Conservation (phyloP, 345 rosid species). For the Tarenaya hassleriana region DNA sequence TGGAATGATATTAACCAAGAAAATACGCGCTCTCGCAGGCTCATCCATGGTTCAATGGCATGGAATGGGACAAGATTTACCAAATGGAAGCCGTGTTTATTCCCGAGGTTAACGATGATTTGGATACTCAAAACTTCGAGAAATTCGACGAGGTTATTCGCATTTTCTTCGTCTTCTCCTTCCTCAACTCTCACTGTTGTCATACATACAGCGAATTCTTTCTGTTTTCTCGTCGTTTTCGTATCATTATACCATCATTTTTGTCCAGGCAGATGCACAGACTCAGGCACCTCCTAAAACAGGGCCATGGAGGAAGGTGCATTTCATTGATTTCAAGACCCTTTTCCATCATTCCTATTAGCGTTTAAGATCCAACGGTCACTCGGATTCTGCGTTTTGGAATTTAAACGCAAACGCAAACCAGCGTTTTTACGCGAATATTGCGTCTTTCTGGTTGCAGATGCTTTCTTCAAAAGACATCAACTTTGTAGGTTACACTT, state of each 20-base stretch:
- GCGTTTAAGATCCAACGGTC: no score
- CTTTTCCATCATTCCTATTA: no score
- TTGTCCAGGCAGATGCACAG: slow-evolving; percentile 37
- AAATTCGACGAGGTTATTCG: slow-evolving; percentile 70
- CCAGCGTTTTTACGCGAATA: background rate
- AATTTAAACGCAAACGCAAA: background rate
- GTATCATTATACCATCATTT: no score
- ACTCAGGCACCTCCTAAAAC: slow-evolving; percentile 37
- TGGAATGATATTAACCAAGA: slow-evolving; percentile 18
- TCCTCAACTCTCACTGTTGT: no score
- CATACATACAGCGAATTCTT: no score
- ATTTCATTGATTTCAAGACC: background rate
- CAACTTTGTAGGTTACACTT: slow-evolving; percentile 75
- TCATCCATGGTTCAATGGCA: slow-evolving; percentile 75
- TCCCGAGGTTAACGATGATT: slow-evolving; percentile 84
- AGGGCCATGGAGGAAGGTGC: slow-evolving; percentile 89
- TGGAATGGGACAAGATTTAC: slow-evolving; percentile 74
- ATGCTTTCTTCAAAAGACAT: slow-evolving; percentile 81
- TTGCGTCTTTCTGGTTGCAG: slow-evolving; percentile 30
- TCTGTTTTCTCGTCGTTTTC: background rate
- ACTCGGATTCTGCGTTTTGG: no score
- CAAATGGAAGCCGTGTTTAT: slow-evolving; percentile 85
- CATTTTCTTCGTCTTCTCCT: background rate
- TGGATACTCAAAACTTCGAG: slow-evolving; percentile 95
- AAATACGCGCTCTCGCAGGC: slow-evolving; percentile 36